phyloP scores from a whole-genome alignment of 1,139 yeast genomes.

The Hansenula anomala region DNA sequence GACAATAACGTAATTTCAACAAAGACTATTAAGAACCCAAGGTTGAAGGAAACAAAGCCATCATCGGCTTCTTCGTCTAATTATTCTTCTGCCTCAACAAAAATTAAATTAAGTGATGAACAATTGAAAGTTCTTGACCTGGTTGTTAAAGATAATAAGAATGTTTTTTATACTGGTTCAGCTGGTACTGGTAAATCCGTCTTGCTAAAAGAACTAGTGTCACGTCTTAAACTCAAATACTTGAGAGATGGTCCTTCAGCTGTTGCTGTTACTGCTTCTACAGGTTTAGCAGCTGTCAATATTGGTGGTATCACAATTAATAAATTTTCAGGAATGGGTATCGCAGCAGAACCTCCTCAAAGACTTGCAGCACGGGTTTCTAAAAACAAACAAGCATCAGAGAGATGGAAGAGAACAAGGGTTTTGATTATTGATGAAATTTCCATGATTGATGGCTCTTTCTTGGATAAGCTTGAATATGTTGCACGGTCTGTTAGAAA shows the following conservation, averaged over 20 bases:
- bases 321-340: constrained; percentile 72
- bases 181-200: constrained; percentile 89
- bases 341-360: constrained; percentile 50
- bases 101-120: constrained; percentile 29
- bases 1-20: constrained; percentile 4
- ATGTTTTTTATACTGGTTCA: constrained; percentile 70
- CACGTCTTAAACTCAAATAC: constrained; percentile 31
- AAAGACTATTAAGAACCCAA: constrained; percentile 16
- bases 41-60: constrained; percentile 8
- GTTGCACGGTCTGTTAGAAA: constrained; percentile 50
- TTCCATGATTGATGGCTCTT: constrained; percentile 72
- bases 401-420: constrained; percentile 56
- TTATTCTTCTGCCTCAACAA: neutral
- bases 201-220: constrained; percentile 56
- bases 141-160: constrained; percentile 44
- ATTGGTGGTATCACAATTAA: constrained; percentile 83
- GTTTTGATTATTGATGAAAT: constrained; percentile 77
- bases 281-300: constrained; percentile 87
- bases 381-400: constrained; percentile 37
- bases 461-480: constrained; percentile 60
- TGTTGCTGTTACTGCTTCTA: constrained; percentile 85
- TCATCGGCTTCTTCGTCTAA: neutral
- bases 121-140: constrained; percentile 49
- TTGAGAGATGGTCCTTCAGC: constrained; percentile 32
- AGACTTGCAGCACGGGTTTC: constrained; percentile 41